Base-by-base conservation (phyloP, 768 basidiomycete species). In the Rhodotorula diobovata region DNA sequence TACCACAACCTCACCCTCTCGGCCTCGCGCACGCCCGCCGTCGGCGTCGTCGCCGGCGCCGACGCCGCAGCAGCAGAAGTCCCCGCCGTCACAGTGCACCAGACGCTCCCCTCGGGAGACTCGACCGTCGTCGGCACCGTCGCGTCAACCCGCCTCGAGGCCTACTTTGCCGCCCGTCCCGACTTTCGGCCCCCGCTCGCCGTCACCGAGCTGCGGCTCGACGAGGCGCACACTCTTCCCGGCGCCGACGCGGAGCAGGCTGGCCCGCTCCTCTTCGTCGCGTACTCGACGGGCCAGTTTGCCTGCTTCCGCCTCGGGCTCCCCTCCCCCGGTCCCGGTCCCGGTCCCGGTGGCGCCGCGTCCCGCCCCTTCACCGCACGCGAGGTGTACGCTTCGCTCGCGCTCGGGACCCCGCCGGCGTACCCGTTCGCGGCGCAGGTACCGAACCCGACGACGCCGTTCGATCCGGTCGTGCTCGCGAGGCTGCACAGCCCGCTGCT, bases 241-340 rank as follows among this genome's bases (percentile, higher is more conserved):
- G 1, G 48, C 2, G 9, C 6, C 23, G 30, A 18, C 4, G 4
- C 5, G 28, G 12, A 0, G 6, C 30, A 54, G 34, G 18, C 8
- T 20, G 45, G 16, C 15, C 45, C 61, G 46, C 61, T 45, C 23
- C 21, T 67, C 45, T 61, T 66, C 53, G 45, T 68, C 30, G 70
- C 67, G 48, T 74, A 61, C 63, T 67, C 68, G 39, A 75, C 68
- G 8, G 64, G 75, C 23, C 69, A 73, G 28, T 72, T 71, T 64
- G 28, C 75, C 30, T 59, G 73, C 62, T 73, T 76, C 63, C 54
- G 59, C 55, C 53, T 76, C 35, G 18, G 35, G 54, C 35, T 75
- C 21, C 46, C 67, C 39, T 30, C 59, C 56, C 21, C 45, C 0
- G 15, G n/a, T n/a, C n/a, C n/a, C n/a, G n/a, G n/a, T n/a, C n/a